A percentile compares a stretch with the other conserved stretches of the same genome.
Conservation (phyloP, 768 basidiomycete genomes). For the Cystofilobasidium bisporidii region DNA sequence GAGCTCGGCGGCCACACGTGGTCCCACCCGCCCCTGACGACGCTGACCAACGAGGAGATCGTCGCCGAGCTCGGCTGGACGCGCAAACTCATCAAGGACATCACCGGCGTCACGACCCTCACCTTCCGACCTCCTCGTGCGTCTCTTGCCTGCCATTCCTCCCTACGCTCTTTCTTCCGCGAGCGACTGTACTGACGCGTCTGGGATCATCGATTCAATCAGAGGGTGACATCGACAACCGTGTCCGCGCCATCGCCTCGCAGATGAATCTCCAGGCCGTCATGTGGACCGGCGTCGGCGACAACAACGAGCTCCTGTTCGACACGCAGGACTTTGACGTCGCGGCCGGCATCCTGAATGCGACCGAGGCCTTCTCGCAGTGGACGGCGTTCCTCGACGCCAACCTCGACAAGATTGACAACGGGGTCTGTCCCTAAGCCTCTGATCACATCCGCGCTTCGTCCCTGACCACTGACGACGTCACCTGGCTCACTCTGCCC, state of each 20-base stretch:
- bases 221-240: slow-evolving; percentile 52
- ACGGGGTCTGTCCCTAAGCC: slow-evolving; percentile 44
- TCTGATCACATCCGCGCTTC: no score
- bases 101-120: slow-evolving; percentile 60
- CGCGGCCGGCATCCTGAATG: slow-evolving; percentile 66
- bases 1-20: slow-evolving; percentile 66
- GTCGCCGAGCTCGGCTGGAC: slow-evolving; percentile 85
- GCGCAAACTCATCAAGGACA: slow-evolving; percentile 72
- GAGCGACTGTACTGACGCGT: slow-evolving; percentile 50
- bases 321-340: slow-evolving; percentile 48
- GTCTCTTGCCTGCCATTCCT: not conserved
- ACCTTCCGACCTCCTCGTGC: slow-evolving; percentile 56
- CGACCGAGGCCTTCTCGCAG: slow-evolving; percentile 53
- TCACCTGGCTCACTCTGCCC: no score
- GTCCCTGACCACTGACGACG: not conserved
- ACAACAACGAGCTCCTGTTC: slow-evolving; percentile 53
- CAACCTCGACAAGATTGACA: slow-evolving; percentile 65
- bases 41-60: slow-evolving; percentile 64
- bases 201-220: slow-evolving; percentile 10
- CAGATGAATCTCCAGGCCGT: slow-evolving; percentile 77
- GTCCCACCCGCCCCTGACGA: slow-evolving; percentile 55
- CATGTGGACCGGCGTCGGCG: slow-evolving; percentile 45
- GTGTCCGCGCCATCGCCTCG: slow-evolving; percentile 69
- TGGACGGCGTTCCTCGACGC: slow-evolving; percentile 49
- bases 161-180: slow-evolving; percentile 23